Base-by-base conservation (phyloP, 2,329 filamentous ascomycete genomes). In the Ophiostoma populinum region DNA sequence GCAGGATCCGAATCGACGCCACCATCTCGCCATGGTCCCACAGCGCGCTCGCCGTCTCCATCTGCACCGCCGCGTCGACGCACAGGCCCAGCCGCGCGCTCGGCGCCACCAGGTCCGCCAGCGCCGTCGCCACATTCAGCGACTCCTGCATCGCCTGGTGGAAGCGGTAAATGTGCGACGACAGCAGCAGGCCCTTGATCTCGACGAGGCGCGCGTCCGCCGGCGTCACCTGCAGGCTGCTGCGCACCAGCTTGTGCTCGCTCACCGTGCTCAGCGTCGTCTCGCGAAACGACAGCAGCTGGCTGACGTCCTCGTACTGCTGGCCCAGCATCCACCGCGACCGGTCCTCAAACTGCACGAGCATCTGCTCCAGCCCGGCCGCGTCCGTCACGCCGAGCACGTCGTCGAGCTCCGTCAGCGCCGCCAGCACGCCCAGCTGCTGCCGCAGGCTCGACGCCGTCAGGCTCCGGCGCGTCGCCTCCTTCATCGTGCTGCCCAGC, bases 1-100 rank as follows among this genome's bases (percentile, higher is more conserved):
- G 79, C 15, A 95, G 69, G 67, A 95, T 86, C 24, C 76, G 70
- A 40, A 98, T 93, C 0, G 90, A 93, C 0, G 81, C 73, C 15
- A 77, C 72, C 61, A 82, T 81, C 53, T 98, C 87, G 10, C 85
- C 85, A 50, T 93, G 80, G 42, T 92, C 83, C 87, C 90, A 98
- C 1, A 98, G 61, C 6, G 92, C 83, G 47, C 80, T 83, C 9
- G 92, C 86, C 7, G 81, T 71, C 52, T 95, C 90, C 36, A 87
- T 70, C 43, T 76, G 74, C 25, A 85, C 71, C 10, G 75, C 75
- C 10, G 75, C 80, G 48, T 85, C 78, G 29, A 94, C 71, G 38
- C 75, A 69, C 2, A 95, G 57, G 0, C 79, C 81, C n/a, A 82
- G 55, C 0, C 69, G 61, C 40, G 67, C 65, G 49, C 80, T 90